Conservation (phyloP, 2,329 filamentous ascomycete genomes). For the Raffaelea albimanens region DNA sequence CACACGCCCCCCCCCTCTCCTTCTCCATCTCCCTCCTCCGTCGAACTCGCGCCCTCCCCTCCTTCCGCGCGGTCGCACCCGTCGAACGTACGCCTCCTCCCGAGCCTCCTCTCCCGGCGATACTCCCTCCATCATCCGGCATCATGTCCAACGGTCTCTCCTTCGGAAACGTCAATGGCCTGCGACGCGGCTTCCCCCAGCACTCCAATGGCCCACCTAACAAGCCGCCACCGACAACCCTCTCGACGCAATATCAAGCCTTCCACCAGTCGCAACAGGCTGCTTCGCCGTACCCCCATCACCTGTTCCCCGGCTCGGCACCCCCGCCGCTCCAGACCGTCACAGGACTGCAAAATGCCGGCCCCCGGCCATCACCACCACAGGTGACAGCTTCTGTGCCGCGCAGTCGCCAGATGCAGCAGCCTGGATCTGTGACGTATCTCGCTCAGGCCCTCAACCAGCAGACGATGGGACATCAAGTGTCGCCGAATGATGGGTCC, state of each 20-base stretch:
- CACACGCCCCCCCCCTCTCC: too few species aligned
- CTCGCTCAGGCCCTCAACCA: constrained; percentile 26
- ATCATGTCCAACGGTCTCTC: constrained; percentile 37
- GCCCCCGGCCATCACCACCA: constrained; percentile 30
- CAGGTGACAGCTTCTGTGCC: constrained; percentile 37
- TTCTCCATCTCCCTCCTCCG: too few species aligned
- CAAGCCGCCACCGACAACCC: constrained; percentile 41
- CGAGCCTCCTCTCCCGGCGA: constrained; percentile 1
- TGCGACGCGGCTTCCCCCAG: constrained; percentile 35
- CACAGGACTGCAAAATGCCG: constrained; percentile 37
- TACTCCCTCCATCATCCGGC: constrained; percentile 1
- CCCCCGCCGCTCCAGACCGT: constrained; percentile 38
- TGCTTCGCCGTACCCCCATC: constrained; percentile 39
- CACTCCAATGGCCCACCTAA: constrained; percentile 33
- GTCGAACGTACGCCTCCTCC: constrained; percentile 3
- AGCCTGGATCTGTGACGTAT: constrained; percentile 23
- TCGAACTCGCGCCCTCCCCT: too few species aligned
- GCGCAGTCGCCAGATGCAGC: constrained; percentile 36
- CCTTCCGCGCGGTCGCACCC: too few species aligned
- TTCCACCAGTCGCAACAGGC: constrained; percentile 34
- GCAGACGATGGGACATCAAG: constrained; percentile 21
- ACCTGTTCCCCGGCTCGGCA: constrained; percentile 40
- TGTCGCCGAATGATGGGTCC: constrained; percentile 20
- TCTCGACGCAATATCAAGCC: constrained; percentile 43
- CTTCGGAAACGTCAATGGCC: constrained; percentile 34